Evolutionary conservation across 148 eudicot genomes (phyloP), one percentile per base, ranked within the genome.

Genomic region (Rhododendron mucronatum): DNA sequence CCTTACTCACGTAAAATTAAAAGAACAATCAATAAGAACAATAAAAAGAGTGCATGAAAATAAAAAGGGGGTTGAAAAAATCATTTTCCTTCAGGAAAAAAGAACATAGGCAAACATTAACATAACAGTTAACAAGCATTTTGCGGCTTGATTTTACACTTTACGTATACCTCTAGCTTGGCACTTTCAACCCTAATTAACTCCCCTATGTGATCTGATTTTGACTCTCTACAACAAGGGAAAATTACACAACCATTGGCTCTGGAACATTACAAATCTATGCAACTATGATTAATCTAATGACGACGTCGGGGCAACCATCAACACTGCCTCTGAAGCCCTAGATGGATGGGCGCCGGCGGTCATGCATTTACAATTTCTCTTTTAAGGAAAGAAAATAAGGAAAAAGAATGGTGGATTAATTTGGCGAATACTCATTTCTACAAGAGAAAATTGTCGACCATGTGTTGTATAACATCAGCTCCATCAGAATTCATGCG

Each of bases 401-500:
- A 50, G 12, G 41, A 30, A 14, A 80, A 51, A 50, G 7, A 76
- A 78, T 35, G 14, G 67, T 7, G 23, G 33, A n/a, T 26, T 20
- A 80, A 33, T 48, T 23, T 15, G 75, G 39, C 23, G 39, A 30
- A 35, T 65, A 78, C 26, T 78, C 39, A 10, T 48, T 76, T 71
- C 35, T 82, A 90, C 39, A 90, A 39, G 71, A 75, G 45, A 57
- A 90, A 90, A 55, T 85, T 86, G 80, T 88, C 90, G 53, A 88
- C 80, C 89, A 79, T 90, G 74, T 90, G 90, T 81, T 88, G 90
- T 85, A 90, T 87, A 39, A 90, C 90, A 74, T 88, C 86, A 3
- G 82, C 85, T n/a, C 92, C 92, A 83, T 82, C 87, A 13, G 86
- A 88, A 57, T 90, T 71, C 51, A 88, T 37, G 7, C 85, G 21